Base-by-base conservation (phyloP, 768 basidiomycete genomes). In the Cystobasidium ongulense region DNA sequence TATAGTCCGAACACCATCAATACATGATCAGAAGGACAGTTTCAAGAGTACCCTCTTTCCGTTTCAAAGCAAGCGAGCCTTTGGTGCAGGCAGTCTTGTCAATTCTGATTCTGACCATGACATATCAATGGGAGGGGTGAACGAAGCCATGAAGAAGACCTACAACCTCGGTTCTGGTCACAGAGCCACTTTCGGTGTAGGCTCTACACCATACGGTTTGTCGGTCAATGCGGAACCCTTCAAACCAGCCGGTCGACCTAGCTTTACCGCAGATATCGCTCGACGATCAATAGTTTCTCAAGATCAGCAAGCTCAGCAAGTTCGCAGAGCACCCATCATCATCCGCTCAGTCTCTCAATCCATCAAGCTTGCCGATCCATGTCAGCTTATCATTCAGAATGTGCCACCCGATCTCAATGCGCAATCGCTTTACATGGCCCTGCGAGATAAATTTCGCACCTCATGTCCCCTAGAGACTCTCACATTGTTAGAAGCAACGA, bases 21-120 rank as follows among this genome's bases (percentile, higher is more conserved):
- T 25, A 10, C 72, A 62, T 52, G 76, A 76, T 38, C 18, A 21
- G 39, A 66, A 43, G 43, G 18, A 74, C 8, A 54, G 53, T 0
- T 71, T 36, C n/a, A 41, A 39, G 23, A 59, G 29, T 38, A 15
- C 33, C 11, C 1, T 15, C 57, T 59, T 59, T 35, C 57, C 33
- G 35, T n/a, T 36, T 13, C 39, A 41, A 21, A 0, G 5, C 0
- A 29, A 31, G 7, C 38, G 50, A 1, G 27, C 25, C 15, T 50
- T 50, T n/a, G n/a, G 46, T 39, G 39, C 39, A 17, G 39, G 39
- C 39, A 39, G 39, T 39, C 39, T 17, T 17, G 17, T 39, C 39
- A 39, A 7, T 39, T 7, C 39, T 17, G 39, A 39, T 7, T 39
- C 39, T 39, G 39, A 17, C n/a, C n/a, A n/a, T 7, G 39, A 39